Evolutionary conservation across 2,329 filamentous ascomycete species (phyloP), one percentile per base, ranked within the genome.

Genomic region (Colletotrichum sp.): DNA sequence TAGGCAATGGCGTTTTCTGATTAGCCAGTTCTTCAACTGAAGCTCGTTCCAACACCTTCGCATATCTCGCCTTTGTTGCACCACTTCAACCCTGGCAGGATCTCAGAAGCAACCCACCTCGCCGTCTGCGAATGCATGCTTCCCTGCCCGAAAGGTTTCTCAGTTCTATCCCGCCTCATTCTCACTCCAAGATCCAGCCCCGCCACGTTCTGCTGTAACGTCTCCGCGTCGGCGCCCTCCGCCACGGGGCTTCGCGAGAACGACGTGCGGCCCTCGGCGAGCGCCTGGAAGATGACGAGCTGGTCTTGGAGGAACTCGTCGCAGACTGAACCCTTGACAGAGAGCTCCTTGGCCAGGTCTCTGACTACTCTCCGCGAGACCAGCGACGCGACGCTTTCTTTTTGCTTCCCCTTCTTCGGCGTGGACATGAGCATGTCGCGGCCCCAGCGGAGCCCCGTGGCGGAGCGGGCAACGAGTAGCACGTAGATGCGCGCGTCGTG

Each of bases 301-400:
- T 93, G 92, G 81, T 93, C 92, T 82, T 93, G 90, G 16, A 93
- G 84, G 79, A 89, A 87, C 78, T 89, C 85, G 77, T 93, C 92
- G 8, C 91, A 88, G 10, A 71, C 68, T 8, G 74, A 75, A 8
- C 16, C 39, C 5, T 16, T 14, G 3, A 87, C 84, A 1, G 90
- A 87, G 3, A 86, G 83, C 2, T 83, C 79, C 9, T 80, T 80
- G 1, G 90, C 82, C 24, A 92, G 82, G 4, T 86, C 84, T 63
- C 81, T 83, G 57, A 87, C 87, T 5, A 92, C 81, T n/a, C 83
- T 85, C 30, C 82, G 81, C 7, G 89, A 86, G 10, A 91, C 82
- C 63, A 87, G 83, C 36, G 81, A 80, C 24, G 81, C 81, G n/a
- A 89, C 63, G 55, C 83, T 82, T 10, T 71, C 71, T 16, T 80